Evolutionary conservation across 1,139 yeast species (phyloP), one percentile per base, ranked within the genome.

Genomic region (Taphrina confusa): DNA sequence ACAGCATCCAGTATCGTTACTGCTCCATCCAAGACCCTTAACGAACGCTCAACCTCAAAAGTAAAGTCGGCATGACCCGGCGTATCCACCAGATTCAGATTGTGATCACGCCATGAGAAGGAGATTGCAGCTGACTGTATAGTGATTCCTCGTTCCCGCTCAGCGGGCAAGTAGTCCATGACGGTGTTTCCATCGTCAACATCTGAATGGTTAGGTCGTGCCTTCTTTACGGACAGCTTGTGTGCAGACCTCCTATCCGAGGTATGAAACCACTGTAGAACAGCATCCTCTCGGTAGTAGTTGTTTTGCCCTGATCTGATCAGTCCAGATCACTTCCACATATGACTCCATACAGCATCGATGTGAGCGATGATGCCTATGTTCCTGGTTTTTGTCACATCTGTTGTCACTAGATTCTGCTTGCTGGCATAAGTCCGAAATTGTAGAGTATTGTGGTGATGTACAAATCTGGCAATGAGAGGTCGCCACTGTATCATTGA

Each of bases 11-110:
- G 74, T 11, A 92, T 87, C 0, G 96, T 86, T 3, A 92, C 95
- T 0, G 91, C 95, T 1, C 97, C 97, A 73, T 92, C 98, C 16
- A 92, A 75, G 0, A 92, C 97, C 64, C 96, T 78, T 63, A 92
- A 78, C 0, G 97, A 85, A 61, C 97, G 76, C 1, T 83, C 87
- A 4, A 94, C 98, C 72, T 92, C 99, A 71, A 91, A 92, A 0
- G 95, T 87, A 71, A 92, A 92, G 72, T 92, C 99, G 0, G 97
- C 97, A 73, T 92, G 99, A 0, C 99, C 99, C 0, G 99, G 99
- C 0, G 99, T 91, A 71, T 92, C 99, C 23, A 92, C 89, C 58
- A 92, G 78, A 70, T 92, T 92, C 68, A 94, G 83, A 66, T 82
- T 82, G 68, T 83, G 81, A 16, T 75, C 73, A 63, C 84, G 83